A percentile compares a stretch with the other conserved stretches of the same genome.
Evolutionary conservation across 169 alveolate species (phyloP).

Genomic region (Plasmodium chabaudi): DNA sequence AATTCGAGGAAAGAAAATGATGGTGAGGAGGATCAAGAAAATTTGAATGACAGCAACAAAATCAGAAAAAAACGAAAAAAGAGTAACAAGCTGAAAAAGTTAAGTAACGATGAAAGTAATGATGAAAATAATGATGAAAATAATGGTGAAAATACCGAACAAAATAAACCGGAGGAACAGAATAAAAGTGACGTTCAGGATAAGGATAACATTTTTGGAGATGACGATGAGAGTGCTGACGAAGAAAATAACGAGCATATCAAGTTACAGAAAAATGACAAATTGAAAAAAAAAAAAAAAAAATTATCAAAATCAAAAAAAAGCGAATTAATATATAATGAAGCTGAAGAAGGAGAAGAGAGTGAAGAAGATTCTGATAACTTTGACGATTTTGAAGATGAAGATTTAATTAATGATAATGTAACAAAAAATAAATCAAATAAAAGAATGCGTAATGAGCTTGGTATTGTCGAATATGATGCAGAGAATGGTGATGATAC

Average conservation of each 20-base stretch:
- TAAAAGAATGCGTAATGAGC: background rate
- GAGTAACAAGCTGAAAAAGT: background rate
- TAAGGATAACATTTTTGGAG: background rate
- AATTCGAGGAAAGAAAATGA: background rate
- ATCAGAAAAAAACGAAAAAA: background rate
- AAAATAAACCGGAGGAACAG: background rate
- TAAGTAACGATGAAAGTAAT: background rate
- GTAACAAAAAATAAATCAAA: slow-evolving; percentile 23
- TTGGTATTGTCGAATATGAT: slow-evolving; percentile 1
- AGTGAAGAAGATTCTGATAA: background rate
- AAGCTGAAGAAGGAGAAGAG: background rate
- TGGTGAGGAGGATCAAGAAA: background rate
- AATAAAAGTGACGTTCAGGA: background rate
- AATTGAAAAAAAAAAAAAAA: slow-evolving; percentile 22
- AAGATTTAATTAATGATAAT: background rate
- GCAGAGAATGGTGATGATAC: slow-evolving; percentile 15
- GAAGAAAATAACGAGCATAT: background rate
- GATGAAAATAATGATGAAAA: background rate
- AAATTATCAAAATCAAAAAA: background rate
- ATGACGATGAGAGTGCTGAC: background rate
- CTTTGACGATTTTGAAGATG: slow-evolving; percentile 3
- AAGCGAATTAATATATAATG: slow-evolving; percentile 1
- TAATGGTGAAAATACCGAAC: background rate
- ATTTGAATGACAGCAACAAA: background rate
- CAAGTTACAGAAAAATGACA: background rate